These are phyloP conservation scores for Thielaviopsis populi DNA, from an alignment of 2,329 filamentous ascomycete genomes.

Conservation along the genomic window DNA sequence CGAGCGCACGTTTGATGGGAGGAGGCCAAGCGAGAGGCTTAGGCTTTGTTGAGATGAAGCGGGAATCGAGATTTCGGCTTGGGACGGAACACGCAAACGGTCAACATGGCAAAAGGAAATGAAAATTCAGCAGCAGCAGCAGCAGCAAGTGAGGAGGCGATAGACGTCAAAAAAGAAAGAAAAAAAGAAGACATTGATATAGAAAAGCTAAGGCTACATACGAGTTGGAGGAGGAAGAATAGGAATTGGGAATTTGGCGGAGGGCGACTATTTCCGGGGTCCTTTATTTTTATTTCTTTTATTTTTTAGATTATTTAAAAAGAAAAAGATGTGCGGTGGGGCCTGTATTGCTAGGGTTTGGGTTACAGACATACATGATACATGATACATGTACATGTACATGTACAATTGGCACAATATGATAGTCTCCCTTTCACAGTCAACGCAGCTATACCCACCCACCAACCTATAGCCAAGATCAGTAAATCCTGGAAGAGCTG, in stretches of 20 bases:
- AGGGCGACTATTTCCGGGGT: neutral
- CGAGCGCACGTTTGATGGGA: neutral
- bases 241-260: neutral
- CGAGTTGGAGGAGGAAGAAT: neutral
- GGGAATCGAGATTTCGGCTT: neutral
- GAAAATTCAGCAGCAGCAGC: neutral
- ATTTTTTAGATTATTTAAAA: too few species aligned
- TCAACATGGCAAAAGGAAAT: neutral
- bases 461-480: neutral
- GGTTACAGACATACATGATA: neutral
- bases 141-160: too few species aligned
- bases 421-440: neutral
- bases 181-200: neutral
- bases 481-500: neutral
- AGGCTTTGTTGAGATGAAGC: slow-evolving; percentile 2
- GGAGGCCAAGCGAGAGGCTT: neutral
- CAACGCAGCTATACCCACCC: too few species aligned
- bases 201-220: neutral
- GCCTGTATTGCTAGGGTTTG: neutral
- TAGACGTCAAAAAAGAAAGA: too few species aligned
- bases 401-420: too few species aligned
- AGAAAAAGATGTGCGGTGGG: neutral
- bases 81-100: neutral
- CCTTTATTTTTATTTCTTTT: neutral
- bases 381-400: too few species aligned